These are phyloP conservation scores for Euclidium syriacum DNA, from an alignment of 345 rosid genomes.

Conservation along the genomic window DNA sequence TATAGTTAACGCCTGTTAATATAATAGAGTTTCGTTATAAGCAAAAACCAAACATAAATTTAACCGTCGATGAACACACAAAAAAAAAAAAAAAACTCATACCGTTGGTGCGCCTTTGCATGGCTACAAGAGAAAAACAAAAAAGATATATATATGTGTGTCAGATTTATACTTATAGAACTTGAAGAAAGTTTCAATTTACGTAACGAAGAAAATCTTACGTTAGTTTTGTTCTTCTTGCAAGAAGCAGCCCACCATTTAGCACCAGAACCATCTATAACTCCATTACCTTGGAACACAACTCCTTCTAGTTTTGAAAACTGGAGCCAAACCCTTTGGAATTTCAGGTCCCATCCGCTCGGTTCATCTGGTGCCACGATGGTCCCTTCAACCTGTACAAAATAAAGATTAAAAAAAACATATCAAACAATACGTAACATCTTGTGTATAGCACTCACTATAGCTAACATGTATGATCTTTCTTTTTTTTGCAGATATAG, in stretches of 20 bases:
- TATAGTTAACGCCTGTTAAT: conserved; percentile 80
- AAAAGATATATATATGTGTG: conserved; percentile 11
- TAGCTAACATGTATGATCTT: neutral
- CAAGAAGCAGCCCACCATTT: conserved; percentile 99
- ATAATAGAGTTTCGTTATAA: neutral
- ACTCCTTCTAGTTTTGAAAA: conserved; percentile 71
- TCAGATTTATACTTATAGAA: conserved; percentile 7
- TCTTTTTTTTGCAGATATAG: neutral
- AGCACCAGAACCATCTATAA: conserved; percentile 88
- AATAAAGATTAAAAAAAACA: neutral
- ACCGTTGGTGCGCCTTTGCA: conserved; percentile 91
- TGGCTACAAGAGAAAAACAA: conserved; percentile 54
- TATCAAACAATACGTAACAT: neutral
- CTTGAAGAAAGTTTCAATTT: neutral
- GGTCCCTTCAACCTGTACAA: conserved; percentile 77
- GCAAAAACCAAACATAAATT: neutral
- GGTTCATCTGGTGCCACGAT: conserved; percentile 88
- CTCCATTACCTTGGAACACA: conserved; percentile 79
- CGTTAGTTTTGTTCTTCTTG: conserved; percentile 66
- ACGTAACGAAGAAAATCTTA: neutral
- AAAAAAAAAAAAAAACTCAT: conserved; percentile 22
- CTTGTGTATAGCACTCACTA: too few relatives aligned
- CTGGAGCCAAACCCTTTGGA: conserved; percentile 71
- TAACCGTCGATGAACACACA: neutral
- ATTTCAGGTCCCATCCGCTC: conserved; percentile 65